A percentile compares a stretch with the other conserved stretches of the same genome.
Evolutionary conservation across 306 rosid species (phyloP).

Genomic region (Mimosa pudica): DNA sequence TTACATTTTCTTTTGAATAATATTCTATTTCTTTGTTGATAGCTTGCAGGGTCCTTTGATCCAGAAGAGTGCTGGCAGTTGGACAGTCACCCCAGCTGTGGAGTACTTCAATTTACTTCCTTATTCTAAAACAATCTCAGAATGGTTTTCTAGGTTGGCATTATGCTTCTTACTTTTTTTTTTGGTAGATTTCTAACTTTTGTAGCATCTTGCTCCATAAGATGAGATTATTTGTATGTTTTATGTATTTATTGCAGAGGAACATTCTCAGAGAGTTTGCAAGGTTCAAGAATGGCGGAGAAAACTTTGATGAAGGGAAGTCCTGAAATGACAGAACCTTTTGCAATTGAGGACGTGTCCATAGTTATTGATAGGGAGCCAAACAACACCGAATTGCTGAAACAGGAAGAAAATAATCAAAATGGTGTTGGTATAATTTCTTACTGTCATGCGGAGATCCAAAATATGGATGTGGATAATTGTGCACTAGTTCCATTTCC

Average conservation of each 20-base stretch:
- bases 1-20: constrained; percentile 27
- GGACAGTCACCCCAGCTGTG: constrained; percentile 61
- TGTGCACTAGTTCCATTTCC: no score
- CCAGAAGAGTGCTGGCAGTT: constrained; percentile 48
- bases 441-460: not conserved
- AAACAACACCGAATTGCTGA: constrained; percentile 20
- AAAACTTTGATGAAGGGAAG: constrained; percentile 35
- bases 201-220: not conserved
- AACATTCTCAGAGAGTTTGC: constrained; percentile 43
- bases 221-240: constrained; percentile 19
- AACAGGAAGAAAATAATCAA: constrained; percentile 39
- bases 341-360: constrained; percentile 27
- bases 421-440: constrained; percentile 9
- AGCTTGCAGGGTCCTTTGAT: constrained; percentile 83
- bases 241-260: constrained; percentile 42
- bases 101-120: constrained; percentile 85
- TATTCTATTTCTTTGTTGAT: constrained; percentile 35
- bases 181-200: constrained; percentile 6
- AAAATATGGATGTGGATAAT: no score
- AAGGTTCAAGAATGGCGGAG: constrained; percentile 34
- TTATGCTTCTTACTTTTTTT: not conserved
- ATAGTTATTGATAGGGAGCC: constrained; percentile 30
- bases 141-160: constrained; percentile 64
- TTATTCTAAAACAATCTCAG: constrained; percentile 59
- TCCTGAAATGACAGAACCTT: constrained; percentile 37